Evolutionary conservation across 495 filamentous ascomycete species (phyloP), one percentile per base, ranked within the genome.

Genomic region (Aspergillus panamensis): DNA sequence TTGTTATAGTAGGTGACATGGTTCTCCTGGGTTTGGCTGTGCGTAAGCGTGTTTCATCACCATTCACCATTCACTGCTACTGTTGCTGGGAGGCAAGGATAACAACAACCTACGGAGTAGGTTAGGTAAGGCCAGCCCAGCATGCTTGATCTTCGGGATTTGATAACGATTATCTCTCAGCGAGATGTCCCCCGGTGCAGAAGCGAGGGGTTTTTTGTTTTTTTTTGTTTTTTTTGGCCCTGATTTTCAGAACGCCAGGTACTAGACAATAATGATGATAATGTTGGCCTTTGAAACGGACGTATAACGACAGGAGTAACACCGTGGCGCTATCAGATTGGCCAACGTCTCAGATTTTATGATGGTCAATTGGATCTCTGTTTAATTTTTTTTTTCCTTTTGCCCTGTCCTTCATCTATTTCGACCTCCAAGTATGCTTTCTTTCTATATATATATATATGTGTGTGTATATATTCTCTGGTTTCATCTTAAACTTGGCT

Each of bases 21-120:
- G 37, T 14, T 13, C 31, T 25, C 7, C 35, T 10, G 35, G 35
- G 53, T 35, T 42, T 47, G 44, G 25, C 35, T 57, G 21, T n/a
- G 39, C 19, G 48, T 45, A 44, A 40, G 48, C 48, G 48, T 51
- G 55, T 58, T 58, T 58, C 55, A 49, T 48, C 31, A n/a, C n/a
- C n/a, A n/a, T n/a, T n/a, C n/a, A n/a, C n/a, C n/a, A n/a, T n/a
- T n/a, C n/a, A n/a, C n/a, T n/a, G n/a, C n/a, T n/a, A n/a, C n/a
- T n/a, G n/a, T n/a, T n/a, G n/a, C n/a, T n/a, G n/a, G n/a, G n/a
- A n/a, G n/a, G n/a, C n/a, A n/a, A n/a, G n/a, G n/a, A n/a, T n/a
- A n/a, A n/a, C n/a, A n/a, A n/a, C n/a, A n/a, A n/a, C n/a, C n/a
- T n/a, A n/a, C n/a, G n/a, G n/a, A n/a, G n/a, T n/a, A n/a, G n/a